Evolutionary conservation across 2,329 filamentous ascomycete species (phyloP).

Genomic region (Seiridium cupressi): DNA sequence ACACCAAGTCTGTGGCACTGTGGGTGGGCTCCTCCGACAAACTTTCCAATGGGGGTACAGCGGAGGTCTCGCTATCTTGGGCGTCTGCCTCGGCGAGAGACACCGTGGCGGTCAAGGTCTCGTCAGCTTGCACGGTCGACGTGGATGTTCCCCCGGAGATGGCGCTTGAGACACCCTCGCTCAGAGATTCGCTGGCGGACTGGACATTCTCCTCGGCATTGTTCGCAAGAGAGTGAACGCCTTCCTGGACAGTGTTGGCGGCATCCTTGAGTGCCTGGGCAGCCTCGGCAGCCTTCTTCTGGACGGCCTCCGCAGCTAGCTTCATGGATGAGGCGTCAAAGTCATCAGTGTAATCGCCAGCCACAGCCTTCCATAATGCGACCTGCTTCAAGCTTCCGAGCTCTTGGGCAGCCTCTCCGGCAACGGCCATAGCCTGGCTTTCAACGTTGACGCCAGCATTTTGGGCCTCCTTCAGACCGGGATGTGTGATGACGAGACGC

Average conservation of each 20-base stretch:
- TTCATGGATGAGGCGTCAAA: slow-evolving; percentile 70
- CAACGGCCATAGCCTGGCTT: slow-evolving; percentile 75
- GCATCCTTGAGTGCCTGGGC: slow-evolving; percentile 22
- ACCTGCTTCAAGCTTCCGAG: slow-evolving; percentile 79
- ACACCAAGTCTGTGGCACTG: slow-evolving; percentile 8
- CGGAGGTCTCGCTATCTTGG: slow-evolving; percentile 18
- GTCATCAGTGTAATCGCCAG: slow-evolving; percentile 72
- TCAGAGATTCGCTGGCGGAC: slow-evolving; percentile 15
- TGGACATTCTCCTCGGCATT: slow-evolving; percentile 6
- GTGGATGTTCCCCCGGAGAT: slow-evolving; percentile 19
- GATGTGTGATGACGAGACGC: slow-evolving; percentile 70
- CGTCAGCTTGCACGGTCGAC: slow-evolving; percentile 18
- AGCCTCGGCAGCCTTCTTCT: slow-evolving; percentile 21
- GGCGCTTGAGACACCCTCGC: slow-evolving; percentile 28
- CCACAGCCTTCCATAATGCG: slow-evolving; percentile 77
- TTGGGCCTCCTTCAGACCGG: slow-evolving; percentile 67
- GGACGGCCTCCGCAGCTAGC: slow-evolving; percentile 45
- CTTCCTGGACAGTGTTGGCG: slow-evolving; percentile 17
- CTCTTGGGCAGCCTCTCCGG: slow-evolving; percentile 76
- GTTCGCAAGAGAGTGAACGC: slow-evolving; percentile 9
- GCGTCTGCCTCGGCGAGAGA: slow-evolving; percentile 15
- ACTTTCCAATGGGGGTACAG: slow-evolving; percentile 19
- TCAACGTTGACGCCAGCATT: slow-evolving; percentile 68
- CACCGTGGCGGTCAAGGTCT: slow-evolving; percentile 26
- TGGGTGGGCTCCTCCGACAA: slow-evolving; percentile 18